Base-by-base conservation (phyloP, 192 early-diverging fungal genomes). In the Gigaspora rosea region DNA sequence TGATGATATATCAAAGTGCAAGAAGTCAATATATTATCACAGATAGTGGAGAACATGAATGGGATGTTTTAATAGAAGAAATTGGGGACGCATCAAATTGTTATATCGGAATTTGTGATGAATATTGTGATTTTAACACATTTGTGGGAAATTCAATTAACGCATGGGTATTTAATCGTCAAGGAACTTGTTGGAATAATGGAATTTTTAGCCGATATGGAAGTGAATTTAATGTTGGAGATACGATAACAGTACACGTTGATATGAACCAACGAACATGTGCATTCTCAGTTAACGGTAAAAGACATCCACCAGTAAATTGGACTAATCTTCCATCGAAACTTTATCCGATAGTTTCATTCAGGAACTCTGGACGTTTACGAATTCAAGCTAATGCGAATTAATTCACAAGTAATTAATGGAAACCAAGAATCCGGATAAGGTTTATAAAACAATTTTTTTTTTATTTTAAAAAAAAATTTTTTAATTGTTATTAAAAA, bases 281-380 rank as follows among this genome's bases (percentile, higher is more conserved):
- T 4, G n/a, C 22, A 6, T 74, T 73, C 12, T 62, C 78, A 7
- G 64, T 79, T 33, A 79, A 79, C 27, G 77, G 67, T 2, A 48
- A 16, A n/a, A 78, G 27, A 16, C 71, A 58, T 48, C 51, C 49
- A 47, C 18, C 32, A 46, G 36, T 66, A n/a, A 18, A 22, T 41
- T 78, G 47, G 48, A 32, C n/a, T 13, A 58, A 72, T 41, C 54
- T 78, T 57, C 77, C 77, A 15, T 20, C 49, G 6, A 72, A 47
- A 52, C 71, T 73, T 12, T 78, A 78, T 48, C 50, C 77, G 2
- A 36, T 64, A 2, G 77, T 15, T 15, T 71, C 70, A 2, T 71
- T 71, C 22, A 50, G 47, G 20, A 27, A 51, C 15, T 49, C 70
- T 71, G 70, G 70, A 50, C 50, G 27, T 20, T 32, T 71, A 8